phyloP scores from a whole-genome alignment of 2,329 filamentous ascomycete species.

The Fonsecaea nubica region DNA sequence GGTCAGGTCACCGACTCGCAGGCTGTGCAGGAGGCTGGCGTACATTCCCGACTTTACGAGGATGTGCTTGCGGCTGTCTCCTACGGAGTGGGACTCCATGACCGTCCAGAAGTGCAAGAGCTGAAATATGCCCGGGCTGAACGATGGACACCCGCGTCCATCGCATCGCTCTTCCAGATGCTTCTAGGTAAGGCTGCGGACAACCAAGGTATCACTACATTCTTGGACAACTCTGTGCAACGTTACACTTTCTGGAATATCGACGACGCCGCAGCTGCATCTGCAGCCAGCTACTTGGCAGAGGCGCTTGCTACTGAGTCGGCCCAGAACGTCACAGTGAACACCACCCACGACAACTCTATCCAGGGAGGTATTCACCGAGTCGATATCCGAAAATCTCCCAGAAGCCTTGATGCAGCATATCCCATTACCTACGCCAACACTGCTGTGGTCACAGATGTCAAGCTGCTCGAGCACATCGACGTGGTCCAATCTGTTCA shows the following conservation, averaged over 20 bases:
- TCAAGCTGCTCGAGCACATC: conserved; percentile 79
- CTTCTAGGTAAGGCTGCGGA: conserved; percentile 52
- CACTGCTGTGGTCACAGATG: conserved; percentile 76
- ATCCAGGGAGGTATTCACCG: conserved; percentile 78
- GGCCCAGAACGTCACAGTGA: conserved; percentile 66
- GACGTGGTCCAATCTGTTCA: conserved; percentile 75
- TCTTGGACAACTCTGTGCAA: conserved; percentile 64
- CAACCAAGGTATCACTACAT: conserved; percentile 53
- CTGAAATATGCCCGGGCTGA: conserved; percentile 85
- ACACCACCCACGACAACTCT: conserved; percentile 67
- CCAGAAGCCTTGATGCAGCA: conserved; percentile 81
- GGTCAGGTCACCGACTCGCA: conserved; percentile 81
- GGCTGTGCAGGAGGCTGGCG: conserved; percentile 74
- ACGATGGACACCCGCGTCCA: conserved; percentile 63
- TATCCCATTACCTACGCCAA: conserved; percentile 82
- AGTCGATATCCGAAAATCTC: conserved; percentile 82
- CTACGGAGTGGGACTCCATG: conserved; percentile 73
- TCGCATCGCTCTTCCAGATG: conserved; percentile 54
- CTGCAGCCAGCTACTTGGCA: conserved; percentile 68
- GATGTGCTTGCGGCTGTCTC: conserved; percentile 86
- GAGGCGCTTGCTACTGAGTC: conserved; percentile 67
- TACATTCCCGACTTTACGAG: conserved; percentile 87
- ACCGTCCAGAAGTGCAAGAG: conserved; percentile 73
- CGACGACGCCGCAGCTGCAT: conserved; percentile 72
- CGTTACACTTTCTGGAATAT: conserved; percentile 96